A percentile compares a stretch with the other conserved stretches of the same genome.
Evolutionary conservation across 441 rosid species (phyloP).

Genomic region (Pelargonium cotyledonis): DNA sequence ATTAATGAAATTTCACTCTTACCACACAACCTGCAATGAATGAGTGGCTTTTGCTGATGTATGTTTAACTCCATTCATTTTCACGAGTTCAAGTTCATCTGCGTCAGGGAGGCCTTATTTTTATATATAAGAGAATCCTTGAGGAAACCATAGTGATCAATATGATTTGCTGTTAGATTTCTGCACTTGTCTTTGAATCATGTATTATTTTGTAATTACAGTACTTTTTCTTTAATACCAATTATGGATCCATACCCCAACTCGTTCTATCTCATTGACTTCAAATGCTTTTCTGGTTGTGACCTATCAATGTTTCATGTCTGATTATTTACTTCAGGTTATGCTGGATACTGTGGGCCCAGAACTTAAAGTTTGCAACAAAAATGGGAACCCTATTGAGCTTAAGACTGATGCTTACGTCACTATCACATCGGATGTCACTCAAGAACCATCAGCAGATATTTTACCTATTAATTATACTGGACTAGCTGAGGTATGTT

Average conservation of each 20-base stretch:
- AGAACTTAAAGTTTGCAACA: constrained; percentile 25
- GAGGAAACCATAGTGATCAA: not conserved
- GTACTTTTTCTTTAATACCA: not conserved
- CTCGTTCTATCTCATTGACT: not conserved
- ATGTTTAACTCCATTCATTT: not conserved
- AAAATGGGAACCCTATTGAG: constrained; percentile 18
- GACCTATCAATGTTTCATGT: not conserved
- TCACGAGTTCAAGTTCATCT: not conserved
- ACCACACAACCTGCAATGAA: not conserved
- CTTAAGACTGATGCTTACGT: constrained; percentile 18
- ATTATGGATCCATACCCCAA: not conserved
- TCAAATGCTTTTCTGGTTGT: constrained; percentile 7
- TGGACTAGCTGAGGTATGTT: constrained; percentile 21
- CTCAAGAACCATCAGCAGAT: constrained; percentile 19
- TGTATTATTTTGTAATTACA: not conserved
- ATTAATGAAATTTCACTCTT: not conserved
- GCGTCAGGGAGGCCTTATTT: not conserved
- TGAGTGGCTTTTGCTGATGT: not conserved
- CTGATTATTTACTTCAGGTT: constrained; percentile 14
- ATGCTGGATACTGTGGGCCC: constrained; percentile 29
- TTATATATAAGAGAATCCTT: not conserved
- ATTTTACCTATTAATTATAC: constrained; percentile 22
- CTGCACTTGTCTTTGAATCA: not conserved
- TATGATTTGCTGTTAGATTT: not conserved
- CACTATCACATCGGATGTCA: constrained; percentile 19